A percentile compares a stretch with the other conserved stretches of the same genome.
phyloP scores from a whole-genome alignment of 2,329 filamentous ascomycete genomes.

The Epichloe coenophiala region DNA sequence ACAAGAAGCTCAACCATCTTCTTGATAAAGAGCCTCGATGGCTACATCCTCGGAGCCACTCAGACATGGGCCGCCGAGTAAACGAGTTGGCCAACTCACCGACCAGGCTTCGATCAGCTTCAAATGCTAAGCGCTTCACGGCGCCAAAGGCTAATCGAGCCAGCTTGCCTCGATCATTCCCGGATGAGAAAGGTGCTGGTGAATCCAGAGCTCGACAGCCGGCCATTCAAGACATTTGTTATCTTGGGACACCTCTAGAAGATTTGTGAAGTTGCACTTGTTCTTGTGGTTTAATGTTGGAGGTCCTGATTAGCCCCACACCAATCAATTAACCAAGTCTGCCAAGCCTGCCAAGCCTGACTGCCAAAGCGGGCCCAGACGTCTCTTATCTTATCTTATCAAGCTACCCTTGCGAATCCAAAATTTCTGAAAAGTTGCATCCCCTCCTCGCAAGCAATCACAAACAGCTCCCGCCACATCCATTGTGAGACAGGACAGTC shows the following conservation, averaged over 20 bases:
- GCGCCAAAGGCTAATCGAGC: conserved; percentile 13
- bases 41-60: too few relatives aligned
- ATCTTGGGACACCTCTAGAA: too few relatives aligned
- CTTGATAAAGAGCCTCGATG: too few relatives aligned
- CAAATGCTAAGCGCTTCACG: conserved; percentile 21
- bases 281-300: too few relatives aligned
- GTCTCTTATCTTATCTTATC: conserved; percentile 2
- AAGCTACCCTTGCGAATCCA: not conserved
- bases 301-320: too few relatives aligned
- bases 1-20: too few relatives aligned
- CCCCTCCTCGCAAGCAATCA: not conserved
- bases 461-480: not conserved
- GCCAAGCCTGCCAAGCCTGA: too few relatives aligned
- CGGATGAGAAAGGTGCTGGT: not conserved
- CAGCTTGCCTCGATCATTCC: conserved; percentile 13
- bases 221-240: too few relatives aligned
- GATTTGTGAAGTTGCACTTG: too few relatives aligned
- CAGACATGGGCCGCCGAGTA: conserved; percentile 39
- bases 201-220: too few relatives aligned
- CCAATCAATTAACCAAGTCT: too few relatives aligned
- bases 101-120: conserved; percentile 12
- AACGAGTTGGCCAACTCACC: conserved; percentile 28
- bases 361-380: not conserved
- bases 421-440: conserved; percentile 4
- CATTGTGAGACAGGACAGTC: not conserved